A percentile compares a stretch with the other conserved stretches of the same genome.
Evolutionary conservation across 2,329 filamentous ascomycete species (phyloP).

Genomic region (Alternaria solani): DNA sequence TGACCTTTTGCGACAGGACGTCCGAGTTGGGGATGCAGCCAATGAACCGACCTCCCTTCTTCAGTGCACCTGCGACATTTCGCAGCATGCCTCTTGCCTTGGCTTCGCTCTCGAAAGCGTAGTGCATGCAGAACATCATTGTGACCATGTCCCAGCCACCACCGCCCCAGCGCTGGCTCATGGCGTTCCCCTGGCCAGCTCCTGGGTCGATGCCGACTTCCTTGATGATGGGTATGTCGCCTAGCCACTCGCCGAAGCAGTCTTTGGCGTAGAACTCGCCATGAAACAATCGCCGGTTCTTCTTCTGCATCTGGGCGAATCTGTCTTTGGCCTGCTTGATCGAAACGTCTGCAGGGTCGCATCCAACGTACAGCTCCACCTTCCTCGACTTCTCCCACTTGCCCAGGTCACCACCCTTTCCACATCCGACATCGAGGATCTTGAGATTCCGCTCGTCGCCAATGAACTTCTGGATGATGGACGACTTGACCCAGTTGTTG

Average conservation of each 20-base stretch:
- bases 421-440: slow-evolving; percentile 93
- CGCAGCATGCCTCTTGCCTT: slow-evolving; percentile 91
- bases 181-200: slow-evolving; percentile 65
- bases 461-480: slow-evolving; percentile 90
- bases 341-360: slow-evolving; percentile 91
- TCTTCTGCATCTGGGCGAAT: slow-evolving; percentile 75
- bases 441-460: slow-evolving; percentile 66
- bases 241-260: slow-evolving; percentile 86
- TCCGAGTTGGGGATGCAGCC: slow-evolving; percentile 98
- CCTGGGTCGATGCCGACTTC: slow-evolving; percentile 87
- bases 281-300: slow-evolving; percentile 72
- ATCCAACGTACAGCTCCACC: slow-evolving; percentile 91
- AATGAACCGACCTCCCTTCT: slow-evolving; percentile 93
- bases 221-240: slow-evolving; percentile 79
- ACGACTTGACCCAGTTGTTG: slow-evolving; percentile 99
- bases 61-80: slow-evolving; percentile 88
- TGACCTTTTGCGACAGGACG: slow-evolving; percentile 81
- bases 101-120: slow-evolving; percentile 91
- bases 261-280: slow-evolving; percentile 91
- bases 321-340: slow-evolving; percentile 90
- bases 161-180: slow-evolving; percentile 71
- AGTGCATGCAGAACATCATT: slow-evolving; percentile 99
- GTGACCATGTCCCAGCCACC: slow-evolving; percentile 92
- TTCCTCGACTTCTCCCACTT: slow-evolving; percentile 95
- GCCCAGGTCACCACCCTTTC: slow-evolving; percentile 92